These are phyloP conservation scores for Tardiomyces blankii DNA, from an alignment of 1,139 yeast genomes.

Conservation along the genomic window DNA sequence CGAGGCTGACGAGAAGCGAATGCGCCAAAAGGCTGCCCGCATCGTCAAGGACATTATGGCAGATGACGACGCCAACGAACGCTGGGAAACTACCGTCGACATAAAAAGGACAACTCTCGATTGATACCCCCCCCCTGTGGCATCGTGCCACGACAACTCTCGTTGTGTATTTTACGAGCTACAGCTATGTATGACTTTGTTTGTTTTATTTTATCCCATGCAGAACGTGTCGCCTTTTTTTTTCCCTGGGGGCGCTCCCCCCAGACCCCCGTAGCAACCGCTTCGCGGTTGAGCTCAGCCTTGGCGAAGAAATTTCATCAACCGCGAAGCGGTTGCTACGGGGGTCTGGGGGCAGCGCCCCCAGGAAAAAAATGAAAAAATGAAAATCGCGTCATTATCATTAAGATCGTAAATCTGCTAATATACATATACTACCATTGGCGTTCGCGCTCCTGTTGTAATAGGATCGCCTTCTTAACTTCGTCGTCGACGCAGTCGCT, in stretches of 20 bases:
- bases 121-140: neutral
- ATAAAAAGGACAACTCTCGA: slow-evolving; percentile 15
- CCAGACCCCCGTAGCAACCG: too few species aligned
- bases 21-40: slow-evolving; percentile 22
- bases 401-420: too few species aligned
- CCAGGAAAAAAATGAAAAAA: neutral
- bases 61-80: slow-evolving; percentile 12
- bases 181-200: too few species aligned
- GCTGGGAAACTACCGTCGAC: slow-evolving; percentile 32
- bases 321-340: too few species aligned
- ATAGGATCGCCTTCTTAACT: slow-evolving; percentile 46
- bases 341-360: too few species aligned
- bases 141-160: too few species aligned
- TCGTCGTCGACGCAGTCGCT: slow-evolving; percentile 44
- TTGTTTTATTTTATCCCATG: neutral
- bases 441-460: slow-evolving; percentile 51
- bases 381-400: too few species aligned
- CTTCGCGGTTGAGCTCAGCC: too few species aligned
- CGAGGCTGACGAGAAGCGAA: slow-evolving; percentile 22
- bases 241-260: neutral
- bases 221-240: neutral
- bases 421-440: slow-evolving; percentile 3
- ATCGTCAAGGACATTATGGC: slow-evolving; percentile 20
- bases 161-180: too few species aligned
- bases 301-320: too few species aligned